These are phyloP conservation scores for Ganoderma resinaceum DNA, from an alignment of 1,284 basidiomycete genomes.

Conservation along the genomic window DNA sequence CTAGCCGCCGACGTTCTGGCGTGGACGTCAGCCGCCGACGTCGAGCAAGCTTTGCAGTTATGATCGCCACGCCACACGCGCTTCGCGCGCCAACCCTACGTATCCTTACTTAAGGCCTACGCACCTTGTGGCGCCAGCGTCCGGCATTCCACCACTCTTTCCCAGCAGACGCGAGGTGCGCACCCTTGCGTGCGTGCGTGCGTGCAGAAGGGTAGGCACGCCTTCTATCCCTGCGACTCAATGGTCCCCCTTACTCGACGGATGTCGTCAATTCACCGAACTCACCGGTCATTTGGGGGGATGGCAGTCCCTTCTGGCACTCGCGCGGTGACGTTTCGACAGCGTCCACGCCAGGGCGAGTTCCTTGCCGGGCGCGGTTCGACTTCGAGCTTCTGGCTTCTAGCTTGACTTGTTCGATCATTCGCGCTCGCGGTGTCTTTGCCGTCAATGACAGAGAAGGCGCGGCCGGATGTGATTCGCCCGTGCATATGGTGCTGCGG, in stretches of 20 bases:
- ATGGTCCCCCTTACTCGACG: not conserved
- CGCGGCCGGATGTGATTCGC: not conserved
- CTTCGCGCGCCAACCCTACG: not conserved
- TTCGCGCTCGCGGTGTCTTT: slow-evolving; percentile 3
- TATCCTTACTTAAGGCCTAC: not conserved
- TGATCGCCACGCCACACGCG: slow-evolving; percentile 11
- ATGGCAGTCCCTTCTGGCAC: not conserved
- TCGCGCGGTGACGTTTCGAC: not conserved
- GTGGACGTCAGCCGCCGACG: slow-evolving; percentile 6
- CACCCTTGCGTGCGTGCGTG: not conserved
- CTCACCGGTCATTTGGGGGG: slow-evolving; percentile 13
- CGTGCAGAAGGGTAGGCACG: not conserved
- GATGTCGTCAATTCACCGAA: slow-evolving; percentile 15
- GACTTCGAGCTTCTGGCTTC: slow-evolving; percentile 1
- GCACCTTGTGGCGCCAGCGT: not conserved
- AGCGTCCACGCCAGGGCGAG: not conserved
- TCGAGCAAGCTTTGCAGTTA: slow-evolving; percentile 11
- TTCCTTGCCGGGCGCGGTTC: not conserved
- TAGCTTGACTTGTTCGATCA: slow-evolving; percentile 1
- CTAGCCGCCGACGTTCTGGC: not conserved
- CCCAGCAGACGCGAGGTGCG: not conserved
- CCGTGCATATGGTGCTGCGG: not conserved
- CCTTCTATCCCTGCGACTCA: not conserved
- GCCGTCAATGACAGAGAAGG: not conserved
- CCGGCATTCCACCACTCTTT: not conserved